A percentile compares a stretch with the other conserved stretches of the same genome.
phyloP scores from a whole-genome alignment of 2,329 filamentous ascomycete genomes.

The Ceratocystis cacaofunesta region DNA sequence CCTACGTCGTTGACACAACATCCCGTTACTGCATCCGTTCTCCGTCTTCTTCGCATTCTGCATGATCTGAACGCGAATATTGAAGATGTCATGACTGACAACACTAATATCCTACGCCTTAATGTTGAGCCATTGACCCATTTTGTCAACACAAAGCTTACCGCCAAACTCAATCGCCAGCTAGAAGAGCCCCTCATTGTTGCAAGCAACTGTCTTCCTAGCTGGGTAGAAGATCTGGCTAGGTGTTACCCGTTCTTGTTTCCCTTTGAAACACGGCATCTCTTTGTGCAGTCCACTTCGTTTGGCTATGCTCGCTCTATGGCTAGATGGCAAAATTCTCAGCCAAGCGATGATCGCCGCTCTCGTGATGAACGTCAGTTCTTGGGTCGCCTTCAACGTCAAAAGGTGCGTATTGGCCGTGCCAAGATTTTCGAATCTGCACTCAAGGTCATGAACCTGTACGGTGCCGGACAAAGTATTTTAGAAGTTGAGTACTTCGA shows the following conservation, averaged over 20 bases:
- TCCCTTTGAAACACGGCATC: slow-evolving; percentile 89
- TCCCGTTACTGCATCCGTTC: slow-evolving; percentile 70
- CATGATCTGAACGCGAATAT: slow-evolving; percentile 88
- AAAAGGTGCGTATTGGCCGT: slow-evolving; percentile 95
- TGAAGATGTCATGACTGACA: slow-evolving; percentile 74
- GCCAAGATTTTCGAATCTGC: slow-evolving; percentile 93
- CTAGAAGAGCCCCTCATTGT: slow-evolving; percentile 93
- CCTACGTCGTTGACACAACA: slow-evolving; percentile 71
- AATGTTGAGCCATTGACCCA: slow-evolving; percentile 75
- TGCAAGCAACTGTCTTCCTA: slow-evolving; percentile 87
- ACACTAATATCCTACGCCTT: slow-evolving; percentile 53
- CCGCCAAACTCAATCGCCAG: slow-evolving; percentile 92
- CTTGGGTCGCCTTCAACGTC: slow-evolving; percentile 77
- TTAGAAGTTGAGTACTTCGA: slow-evolving; percentile 98
- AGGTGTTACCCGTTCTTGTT: slow-evolving; percentile 93
- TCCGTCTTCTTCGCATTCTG: slow-evolving; percentile 74
- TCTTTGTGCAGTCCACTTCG: slow-evolving; percentile 94
- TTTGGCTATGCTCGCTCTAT: slow-evolving; percentile 97
- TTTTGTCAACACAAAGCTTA: slow-evolving; percentile 97
- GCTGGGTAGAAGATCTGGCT: slow-evolving; percentile 90
- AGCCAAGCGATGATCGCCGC: slow-evolving; percentile 66
- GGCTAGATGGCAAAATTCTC: slow-evolving; percentile 90
- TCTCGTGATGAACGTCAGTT: slow-evolving; percentile 85
- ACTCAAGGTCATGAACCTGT: slow-evolving; percentile 96
- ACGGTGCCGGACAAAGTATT: slow-evolving; percentile 90